These are phyloP conservation scores for Herpetomonas samuelpessoai DNA, from an alignment of 208 protist genomes.

Conservation along the genomic window DNA sequence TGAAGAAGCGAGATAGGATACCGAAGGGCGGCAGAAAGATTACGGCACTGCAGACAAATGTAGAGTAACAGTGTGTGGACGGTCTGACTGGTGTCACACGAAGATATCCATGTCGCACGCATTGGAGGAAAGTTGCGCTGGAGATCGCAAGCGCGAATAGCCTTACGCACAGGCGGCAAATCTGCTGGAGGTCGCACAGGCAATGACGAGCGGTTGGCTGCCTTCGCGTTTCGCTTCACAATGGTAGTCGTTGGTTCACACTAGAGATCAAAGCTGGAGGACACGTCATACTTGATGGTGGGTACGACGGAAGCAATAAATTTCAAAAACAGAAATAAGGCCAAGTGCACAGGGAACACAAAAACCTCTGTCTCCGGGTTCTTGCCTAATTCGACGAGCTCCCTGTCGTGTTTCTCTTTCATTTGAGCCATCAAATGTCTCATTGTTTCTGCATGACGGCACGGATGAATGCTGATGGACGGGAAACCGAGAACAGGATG, in stretches of 20 bases:
- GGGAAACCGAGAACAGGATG: slow-evolving; percentile 81
- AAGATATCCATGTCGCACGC: too few relatives aligned
- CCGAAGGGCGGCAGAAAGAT: too few relatives aligned
- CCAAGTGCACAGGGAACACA: slow-evolving; percentile 46
- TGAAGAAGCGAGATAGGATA: too few relatives aligned
- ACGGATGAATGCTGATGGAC: slow-evolving; percentile 97
- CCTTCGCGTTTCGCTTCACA: not conserved
- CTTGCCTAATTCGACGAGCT: slow-evolving; percentile 17
- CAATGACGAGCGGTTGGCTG: slow-evolving; percentile 1
- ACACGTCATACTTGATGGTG: slow-evolving; percentile 96
- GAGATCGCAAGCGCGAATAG: too few relatives aligned
- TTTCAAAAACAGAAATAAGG: slow-evolving; percentile 76
- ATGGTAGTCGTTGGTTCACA: not conserved
- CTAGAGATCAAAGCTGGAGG: slow-evolving; percentile 75
- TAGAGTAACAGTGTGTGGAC: too few relatives aligned
- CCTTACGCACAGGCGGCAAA: too few relatives aligned
- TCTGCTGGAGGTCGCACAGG: not conserved
- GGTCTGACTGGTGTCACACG: too few relatives aligned
- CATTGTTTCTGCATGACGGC: slow-evolving; percentile 95
- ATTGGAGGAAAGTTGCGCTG: too few relatives aligned
- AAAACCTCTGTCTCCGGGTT: slow-evolving; percentile 34
- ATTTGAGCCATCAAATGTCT: slow-evolving; percentile 89
- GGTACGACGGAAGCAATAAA: slow-evolving; percentile 96
- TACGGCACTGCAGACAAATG: too few relatives aligned
- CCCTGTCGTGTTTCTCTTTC: slow-evolving; percentile 49